Conservation (phyloP, 2,329 filamentous ascomycete genomes). For the Exophiala aquamarina region DNA sequence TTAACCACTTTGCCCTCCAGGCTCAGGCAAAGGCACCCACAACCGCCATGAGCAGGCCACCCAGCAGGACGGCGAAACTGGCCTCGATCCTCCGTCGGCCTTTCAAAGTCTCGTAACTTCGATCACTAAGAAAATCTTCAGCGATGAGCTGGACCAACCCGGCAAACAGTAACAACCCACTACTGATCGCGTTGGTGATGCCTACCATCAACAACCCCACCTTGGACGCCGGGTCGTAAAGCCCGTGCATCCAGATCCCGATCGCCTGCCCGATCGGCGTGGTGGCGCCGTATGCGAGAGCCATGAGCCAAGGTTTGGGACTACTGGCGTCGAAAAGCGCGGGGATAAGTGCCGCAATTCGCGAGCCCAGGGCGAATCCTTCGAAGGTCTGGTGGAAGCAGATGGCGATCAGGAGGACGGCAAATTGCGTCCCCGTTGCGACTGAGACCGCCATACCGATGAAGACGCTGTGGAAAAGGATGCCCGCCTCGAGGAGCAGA, state of each 20-base stretch:
- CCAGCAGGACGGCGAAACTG: constrained; percentile 60
- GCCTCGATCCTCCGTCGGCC: constrained; percentile 61
- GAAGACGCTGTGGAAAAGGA: constrained; percentile 81
- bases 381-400: constrained; percentile 87
- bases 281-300: constrained; percentile 64
- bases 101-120: constrained; percentile 60
- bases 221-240: constrained; percentile 69
- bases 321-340: constrained; percentile 59
- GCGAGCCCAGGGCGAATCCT: constrained; percentile 78
- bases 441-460: constrained; percentile 86
- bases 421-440: constrained; percentile 73
- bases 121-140: constrained; percentile 73
- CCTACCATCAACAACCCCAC: constrained; percentile 77
- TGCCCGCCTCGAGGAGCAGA: constrained; percentile 76
- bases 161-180: constrained; percentile 76
- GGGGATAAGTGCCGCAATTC: constrained; percentile 74
- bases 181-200: constrained; percentile 82
- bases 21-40: constrained; percentile 63
- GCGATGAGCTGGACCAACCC: constrained; percentile 79
- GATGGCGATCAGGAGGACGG: constrained; percentile 77
- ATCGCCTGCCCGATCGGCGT: constrained; percentile 84
- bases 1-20: not conserved
- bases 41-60: constrained; percentile 63
- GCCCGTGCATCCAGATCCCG: constrained; percentile 71
- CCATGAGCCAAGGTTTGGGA: constrained; percentile 68